Conservation (phyloP, 768 basidiomycete species). For the Xerocomellus chrysenteron region DNA sequence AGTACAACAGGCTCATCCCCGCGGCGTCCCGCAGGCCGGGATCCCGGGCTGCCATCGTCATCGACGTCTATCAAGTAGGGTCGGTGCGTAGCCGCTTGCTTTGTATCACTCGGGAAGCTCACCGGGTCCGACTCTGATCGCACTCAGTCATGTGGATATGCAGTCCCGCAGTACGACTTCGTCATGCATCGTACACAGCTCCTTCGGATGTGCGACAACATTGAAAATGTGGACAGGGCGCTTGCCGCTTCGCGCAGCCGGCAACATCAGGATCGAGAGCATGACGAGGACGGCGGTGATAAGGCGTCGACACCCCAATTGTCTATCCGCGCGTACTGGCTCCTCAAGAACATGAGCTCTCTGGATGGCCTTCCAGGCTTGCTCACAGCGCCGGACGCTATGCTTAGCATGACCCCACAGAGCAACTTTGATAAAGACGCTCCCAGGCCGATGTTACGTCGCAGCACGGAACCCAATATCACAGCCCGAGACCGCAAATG, state of each 20-base stretch:
- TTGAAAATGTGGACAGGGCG: conserved; percentile 42
- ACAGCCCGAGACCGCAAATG: conserved; percentile 1
- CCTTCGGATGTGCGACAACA: conserved; percentile 37
- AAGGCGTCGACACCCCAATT: conserved; percentile 11
- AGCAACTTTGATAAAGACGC: conserved; percentile 18
- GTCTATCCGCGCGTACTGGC: conserved; percentile 57
- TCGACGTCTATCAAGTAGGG: conserved; percentile 60
- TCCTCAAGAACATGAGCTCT: conserved; percentile 45
- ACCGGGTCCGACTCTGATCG: neutral
- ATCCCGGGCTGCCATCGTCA: conserved; percentile 57
- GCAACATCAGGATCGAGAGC: neutral
- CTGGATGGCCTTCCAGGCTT: conserved; percentile 62
- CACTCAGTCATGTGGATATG: conserved; percentile 63
- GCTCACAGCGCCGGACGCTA: conserved; percentile 22
- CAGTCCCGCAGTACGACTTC: conserved; percentile 62
- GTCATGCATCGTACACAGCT: conserved; percentile 43
- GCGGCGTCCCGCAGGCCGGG: conserved; percentile 49
- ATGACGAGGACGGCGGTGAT: neutral
- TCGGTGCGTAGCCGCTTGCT: conserved; percentile 32
- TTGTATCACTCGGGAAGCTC: too few species aligned
- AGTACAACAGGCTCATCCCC: conserved; percentile 55
- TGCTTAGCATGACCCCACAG: conserved; percentile 5
- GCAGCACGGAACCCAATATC: neutral
- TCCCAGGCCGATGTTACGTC: conserved; percentile 14
- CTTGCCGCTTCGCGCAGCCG: conserved; percentile 1